Evolutionary conservation across 306 rosid genomes (phyloP), one percentile per base, ranked within the genome.

Genomic region (Vigna unguiculata): DNA sequence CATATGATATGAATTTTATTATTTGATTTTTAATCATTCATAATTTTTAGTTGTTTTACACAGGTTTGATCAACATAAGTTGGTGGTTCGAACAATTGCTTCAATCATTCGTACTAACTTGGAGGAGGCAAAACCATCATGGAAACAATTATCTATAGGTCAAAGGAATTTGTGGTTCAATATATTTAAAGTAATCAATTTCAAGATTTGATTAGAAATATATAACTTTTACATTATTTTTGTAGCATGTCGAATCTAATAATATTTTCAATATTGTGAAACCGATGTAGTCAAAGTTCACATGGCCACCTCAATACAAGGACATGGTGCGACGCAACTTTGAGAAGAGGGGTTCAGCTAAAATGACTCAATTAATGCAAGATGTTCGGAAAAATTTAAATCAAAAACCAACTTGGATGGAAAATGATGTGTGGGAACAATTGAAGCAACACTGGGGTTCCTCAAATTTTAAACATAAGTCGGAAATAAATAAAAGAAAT

Each of bases 321-420:
- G 71, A 75, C 24, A 19, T 47, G 49, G 79, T 75, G 62, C 36
- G 79, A 0, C 62, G 40, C 45, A 64, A 76, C 30, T 76, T 76
- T 76, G 66, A 76, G 46, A 65, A 65, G 53, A 76, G 66, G 6
- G 80, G 80, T n/a, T 52, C 74, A 11, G 65, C 74, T 22, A 76
- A 76, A 48, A 75, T 63, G 72, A 30, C 43, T 19, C 80, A 75
- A 15, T 21, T 75, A 75, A 75, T 75, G 72, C 80, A 76, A 66
- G 80, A 65, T n/a, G 74, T n/a, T 40, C 32, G 46, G 9, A 76
- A 76, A 22, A 9, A 52, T 38, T 65, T 76, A 76, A 22, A 65
- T 52, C 6, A 41, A 12, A 67, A 45, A 43, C 81, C 81, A 25
- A 67, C 1, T 53, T 77, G 75, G 81, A 77, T 77, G 16, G 59